phyloP scores from a whole-genome alignment of 352 stramenopile genomes.

The Pythium oligandrum region DNA sequence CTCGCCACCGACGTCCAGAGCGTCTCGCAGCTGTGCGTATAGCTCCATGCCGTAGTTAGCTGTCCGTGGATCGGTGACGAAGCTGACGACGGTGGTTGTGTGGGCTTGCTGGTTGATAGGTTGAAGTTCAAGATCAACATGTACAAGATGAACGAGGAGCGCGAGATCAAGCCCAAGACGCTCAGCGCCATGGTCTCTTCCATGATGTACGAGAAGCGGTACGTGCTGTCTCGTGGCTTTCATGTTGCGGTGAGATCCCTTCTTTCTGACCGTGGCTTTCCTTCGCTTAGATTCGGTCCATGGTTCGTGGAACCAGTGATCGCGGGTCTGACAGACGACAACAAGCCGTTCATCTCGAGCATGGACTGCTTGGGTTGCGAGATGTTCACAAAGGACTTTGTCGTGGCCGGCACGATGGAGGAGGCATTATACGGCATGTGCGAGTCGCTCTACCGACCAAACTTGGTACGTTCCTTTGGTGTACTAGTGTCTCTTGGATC shows the following conservation, averaged over 20 bases:
- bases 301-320: slow-evolving; percentile 99
- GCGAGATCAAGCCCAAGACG: slow-evolving; percentile 97
- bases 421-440: slow-evolving; percentile 99
- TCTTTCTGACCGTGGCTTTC: not conserved
- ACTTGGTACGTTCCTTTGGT: slow-evolving; percentile 70
- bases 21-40: slow-evolving; percentile 87
- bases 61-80: too few relatives aligned
- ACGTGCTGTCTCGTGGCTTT: slow-evolving; percentile 7
- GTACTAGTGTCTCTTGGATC: not conserved
- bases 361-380: slow-evolving; percentile 98
- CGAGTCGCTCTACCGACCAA: slow-evolving; percentile 96
- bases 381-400: slow-evolving; percentile 96
- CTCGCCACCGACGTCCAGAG: slow-evolving; percentile 98
- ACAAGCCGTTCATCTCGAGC: slow-evolving; percentile 95
- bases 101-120: slow-evolving; percentile 7
- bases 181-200: slow-evolving; percentile 95
- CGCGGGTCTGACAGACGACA: slow-evolving; percentile 92
- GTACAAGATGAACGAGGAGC: slow-evolving; percentile 98
- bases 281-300: slow-evolving; percentile 89
- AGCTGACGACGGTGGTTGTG: too few relatives aligned
- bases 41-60: not conserved
- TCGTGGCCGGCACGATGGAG: slow-evolving; percentile 96
- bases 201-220: slow-evolving; percentile 98
- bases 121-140: slow-evolving; percentile 95
- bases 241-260: too few relatives aligned